A percentile compares a stretch with the other conserved stretches of the same genome.
Conservation (phyloP, 176 grass and related monocot genomes). For the Guadua angustifolia region DNA sequence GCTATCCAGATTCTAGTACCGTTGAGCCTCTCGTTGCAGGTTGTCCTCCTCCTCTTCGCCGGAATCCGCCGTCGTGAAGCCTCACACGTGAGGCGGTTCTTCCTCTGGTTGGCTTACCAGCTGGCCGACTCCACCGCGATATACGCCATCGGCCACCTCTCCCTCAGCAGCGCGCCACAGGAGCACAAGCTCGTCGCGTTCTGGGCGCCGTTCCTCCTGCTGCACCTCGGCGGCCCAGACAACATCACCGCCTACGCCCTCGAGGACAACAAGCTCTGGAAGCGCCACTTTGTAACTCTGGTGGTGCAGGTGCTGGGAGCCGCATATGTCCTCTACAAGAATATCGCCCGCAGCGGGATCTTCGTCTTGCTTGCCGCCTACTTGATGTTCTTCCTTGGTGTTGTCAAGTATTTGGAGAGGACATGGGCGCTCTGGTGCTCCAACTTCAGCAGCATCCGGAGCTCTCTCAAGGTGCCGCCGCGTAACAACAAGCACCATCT, state of each 20-base stretch:
- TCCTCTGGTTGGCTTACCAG: too few relatives aligned
- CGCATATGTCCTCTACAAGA: conserved; percentile 19
- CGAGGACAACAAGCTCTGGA: conserved; percentile 51
- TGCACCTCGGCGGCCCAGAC: conserved; percentile 64
- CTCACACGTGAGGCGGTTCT: too few relatives aligned
- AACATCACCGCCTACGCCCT: conserved; percentile 59
- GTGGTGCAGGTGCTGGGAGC: not conserved
- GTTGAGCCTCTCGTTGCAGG: too few relatives aligned
- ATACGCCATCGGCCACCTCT: conserved; percentile 48
- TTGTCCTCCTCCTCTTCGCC: too few relatives aligned
- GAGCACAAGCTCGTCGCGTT: conserved; percentile 34
- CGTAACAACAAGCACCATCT: too few relatives aligned
- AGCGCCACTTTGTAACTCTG: not conserved
- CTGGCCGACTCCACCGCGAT: conserved; percentile 45
- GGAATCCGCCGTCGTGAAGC: too few relatives aligned
- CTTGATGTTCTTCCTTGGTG: not conserved
- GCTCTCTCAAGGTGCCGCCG: not conserved
- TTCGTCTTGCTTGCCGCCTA: not conserved
- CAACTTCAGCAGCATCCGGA: not conserved
- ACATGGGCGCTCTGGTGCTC: not conserved
- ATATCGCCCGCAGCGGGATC: not conserved
- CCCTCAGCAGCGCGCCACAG: not conserved
- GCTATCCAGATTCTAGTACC: too few relatives aligned
- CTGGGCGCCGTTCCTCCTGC: conserved; percentile 62
- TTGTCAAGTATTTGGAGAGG: not conserved